Evolutionary conservation across 805 yeast species (phyloP).

Genomic region (Pichia cabralensis): DNA sequence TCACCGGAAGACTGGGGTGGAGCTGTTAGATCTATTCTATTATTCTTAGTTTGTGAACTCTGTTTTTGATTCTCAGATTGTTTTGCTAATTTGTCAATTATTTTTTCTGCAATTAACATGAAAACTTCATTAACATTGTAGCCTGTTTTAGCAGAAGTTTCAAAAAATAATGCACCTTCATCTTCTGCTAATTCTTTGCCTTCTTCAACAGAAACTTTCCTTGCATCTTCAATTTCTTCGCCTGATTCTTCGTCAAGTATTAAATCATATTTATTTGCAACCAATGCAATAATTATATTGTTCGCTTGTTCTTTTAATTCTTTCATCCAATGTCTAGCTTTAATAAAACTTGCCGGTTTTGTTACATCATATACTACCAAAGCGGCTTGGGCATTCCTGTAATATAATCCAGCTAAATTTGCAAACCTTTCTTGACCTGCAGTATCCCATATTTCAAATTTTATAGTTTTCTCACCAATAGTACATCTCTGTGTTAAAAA

Average conservation of each 20-base stretch:
- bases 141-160: slow-evolving; percentile 89
- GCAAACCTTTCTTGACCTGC: slow-evolving; percentile 99
- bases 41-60: slow-evolving; percentile 4
- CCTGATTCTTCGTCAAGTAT: slow-evolving; percentile 41
- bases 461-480: slow-evolving; percentile 76
- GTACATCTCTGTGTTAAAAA: slow-evolving; percentile 89
- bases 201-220: slow-evolving; percentile 80
- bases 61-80: slow-evolving; percentile 1
- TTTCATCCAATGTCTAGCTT: slow-evolving; percentile 97
- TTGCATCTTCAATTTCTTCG: slow-evolving; percentile 39
- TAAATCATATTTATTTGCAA: slow-evolving; percentile 86
- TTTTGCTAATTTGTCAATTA: slow-evolving; percentile 38
- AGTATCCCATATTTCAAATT: slow-evolving; percentile 93
- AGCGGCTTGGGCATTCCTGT: slow-evolving; percentile 95
- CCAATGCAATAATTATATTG: slow-evolving; percentile 87
- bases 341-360: slow-evolving; percentile 86
- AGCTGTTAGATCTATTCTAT: slow-evolving; percentile 30
- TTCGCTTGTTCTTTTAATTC: slow-evolving; percentile 93
- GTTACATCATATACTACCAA: slow-evolving; percentile 92
- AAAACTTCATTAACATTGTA: slow-evolving; percentile 86
- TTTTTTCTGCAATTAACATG: slow-evolving; percentile 77
- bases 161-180: slow-evolving; percentile 83
- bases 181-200: slow-evolving; percentile 84
- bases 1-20: slow-evolving; percentile 14
- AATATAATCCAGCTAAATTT: slow-evolving; percentile 92